Evolutionary conservation across 352 stramenopile genomes (phyloP), one percentile per base, ranked within the genome.

Genomic region (Phytophthora pinifolia): DNA sequence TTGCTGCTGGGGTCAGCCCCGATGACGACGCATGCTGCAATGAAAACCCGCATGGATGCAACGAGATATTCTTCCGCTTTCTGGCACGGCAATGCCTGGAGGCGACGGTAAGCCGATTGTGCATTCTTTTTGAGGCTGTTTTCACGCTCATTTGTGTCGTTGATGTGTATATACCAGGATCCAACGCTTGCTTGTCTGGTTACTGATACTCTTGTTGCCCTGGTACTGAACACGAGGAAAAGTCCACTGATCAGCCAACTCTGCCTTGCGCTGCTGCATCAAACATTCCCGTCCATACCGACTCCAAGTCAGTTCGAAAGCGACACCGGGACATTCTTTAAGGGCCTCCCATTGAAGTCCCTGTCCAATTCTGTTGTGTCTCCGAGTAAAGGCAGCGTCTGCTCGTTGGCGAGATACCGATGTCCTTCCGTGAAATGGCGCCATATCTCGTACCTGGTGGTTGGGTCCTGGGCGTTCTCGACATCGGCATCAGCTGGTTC

Each of bases 211-310:
- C 27, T 89, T 6, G 61, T 67, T 3, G 35, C 54, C 2, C 50
- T 92, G 6, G 74, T 76, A 10, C 15, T 58, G n/a, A 56, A 74
- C 15, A 88, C 74, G 3, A 70, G 67, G 13, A 76, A 77, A 50
- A 66, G 72, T 29, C 15, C 22, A 9, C 42, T 76, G 9, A 18
- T 89, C 18, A 74, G 76, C 18, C 73, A 77, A 17, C 50, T 92
- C 22, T 86, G 76, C 36, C 52, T 86, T 12, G 65, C 76, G 18
- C 30, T 92, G 34, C 49, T 92, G n/a, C 75, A 85, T 20, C 69
- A 83, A 31, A 77, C 79, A 13, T 86, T 81, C 33, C 74, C 75
- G 2, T 57, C 48, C 13, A 46, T 42, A 9, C 36, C 55, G 14
- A 46, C 27, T 27, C 10, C 53, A 9, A 49, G 30, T 27, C 44